phyloP scores from a whole-genome alignment of 2,329 filamentous ascomycete species.

The Chrysoporthe austroafricana region DNA sequence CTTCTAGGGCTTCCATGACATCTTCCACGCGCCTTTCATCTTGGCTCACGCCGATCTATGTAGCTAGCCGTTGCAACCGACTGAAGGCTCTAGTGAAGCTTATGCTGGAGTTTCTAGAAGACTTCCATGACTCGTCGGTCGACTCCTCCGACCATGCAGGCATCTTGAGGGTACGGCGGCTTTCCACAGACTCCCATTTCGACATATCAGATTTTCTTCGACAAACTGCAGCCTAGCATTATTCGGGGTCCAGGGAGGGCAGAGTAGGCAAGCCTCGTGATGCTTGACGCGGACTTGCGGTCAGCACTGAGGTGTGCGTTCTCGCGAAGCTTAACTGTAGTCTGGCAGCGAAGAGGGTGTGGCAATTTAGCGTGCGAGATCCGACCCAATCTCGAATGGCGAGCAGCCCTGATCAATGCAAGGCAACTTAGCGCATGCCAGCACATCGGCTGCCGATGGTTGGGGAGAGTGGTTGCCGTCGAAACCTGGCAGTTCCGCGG shows the following conservation, averaged over 20 bases:
- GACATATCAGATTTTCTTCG: background rate
- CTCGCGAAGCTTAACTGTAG: background rate
- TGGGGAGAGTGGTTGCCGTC: background rate
- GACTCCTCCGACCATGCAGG: constrained; percentile 59
- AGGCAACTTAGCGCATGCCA: background rate
- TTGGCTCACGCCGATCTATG: constrained; percentile 11
- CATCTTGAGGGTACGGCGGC: constrained; percentile 37
- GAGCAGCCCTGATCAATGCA: background rate
- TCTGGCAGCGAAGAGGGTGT: background rate
- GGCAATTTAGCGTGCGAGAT: background rate
- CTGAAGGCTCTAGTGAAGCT: constrained; percentile 11
- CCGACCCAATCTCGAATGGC: background rate
- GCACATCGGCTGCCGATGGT: background rate
- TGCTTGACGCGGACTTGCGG: background rate
- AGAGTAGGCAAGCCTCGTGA: background rate
- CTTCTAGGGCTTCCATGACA: constrained; percentile 17
- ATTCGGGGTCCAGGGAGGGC: background rate
- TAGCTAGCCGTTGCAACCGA: background rate
- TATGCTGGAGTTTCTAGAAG: constrained; percentile 21
- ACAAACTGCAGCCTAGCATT: too few species aligned
- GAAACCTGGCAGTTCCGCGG: background rate
- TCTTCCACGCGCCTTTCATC: background rate
- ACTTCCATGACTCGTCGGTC: constrained; percentile 15
- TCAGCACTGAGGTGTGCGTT: background rate
- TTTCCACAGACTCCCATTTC: background rate